Base-by-base conservation (phyloP, 2,329 filamentous ascomycete genomes). In the Colletotrichum sp. region DNA sequence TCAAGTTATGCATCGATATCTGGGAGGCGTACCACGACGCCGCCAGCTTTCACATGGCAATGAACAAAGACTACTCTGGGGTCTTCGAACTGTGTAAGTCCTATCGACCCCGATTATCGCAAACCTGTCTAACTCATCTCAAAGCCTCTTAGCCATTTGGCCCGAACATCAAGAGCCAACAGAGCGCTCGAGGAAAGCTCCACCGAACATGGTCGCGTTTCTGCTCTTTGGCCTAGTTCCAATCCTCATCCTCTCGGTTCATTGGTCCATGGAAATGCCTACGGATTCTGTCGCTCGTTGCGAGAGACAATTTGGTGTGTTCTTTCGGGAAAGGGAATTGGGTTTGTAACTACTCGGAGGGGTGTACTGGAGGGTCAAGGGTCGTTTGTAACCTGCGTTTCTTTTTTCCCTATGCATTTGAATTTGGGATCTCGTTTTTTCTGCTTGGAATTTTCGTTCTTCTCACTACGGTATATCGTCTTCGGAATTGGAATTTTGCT, bases 31-130 rank as follows among this genome's bases (percentile, higher is more conserved):
- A n/a, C 19, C 39, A 11, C 39, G 39, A 44, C 39, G 39, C 39
- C 19, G 36, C 36, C 8, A 39, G 36, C 39, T 44, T n/a, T 44
- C 39, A 44, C 39, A 11, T 6, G 19, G 39, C 39, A n/a, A 44
- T 19, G 19, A 19, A 44, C 8, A 44, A 44, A 6, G 9, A 6
- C 39, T 44, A 44, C 39, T 44, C 39, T 44, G 39, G 39, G 19
- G 39, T 44, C 0, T 44, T 44, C 5, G 39, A 44, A 44, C 8
- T 44, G 19, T 44, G 39, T 44, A n/a, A n/a, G 39, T 19, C 1
- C 1, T 44, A 1, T 44, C 19, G 16, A n/a, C 5, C 19, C 2
- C 39, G 39, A 19, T n/a, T 1, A n/a, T n/a, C 16, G 8, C 2
- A n/a, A 44, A 44, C 39, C 8, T 44, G 16, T 44, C 39, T 44